Conservation (phyloP, 208 protist species). For the Leishmania guyanensis region DNA sequence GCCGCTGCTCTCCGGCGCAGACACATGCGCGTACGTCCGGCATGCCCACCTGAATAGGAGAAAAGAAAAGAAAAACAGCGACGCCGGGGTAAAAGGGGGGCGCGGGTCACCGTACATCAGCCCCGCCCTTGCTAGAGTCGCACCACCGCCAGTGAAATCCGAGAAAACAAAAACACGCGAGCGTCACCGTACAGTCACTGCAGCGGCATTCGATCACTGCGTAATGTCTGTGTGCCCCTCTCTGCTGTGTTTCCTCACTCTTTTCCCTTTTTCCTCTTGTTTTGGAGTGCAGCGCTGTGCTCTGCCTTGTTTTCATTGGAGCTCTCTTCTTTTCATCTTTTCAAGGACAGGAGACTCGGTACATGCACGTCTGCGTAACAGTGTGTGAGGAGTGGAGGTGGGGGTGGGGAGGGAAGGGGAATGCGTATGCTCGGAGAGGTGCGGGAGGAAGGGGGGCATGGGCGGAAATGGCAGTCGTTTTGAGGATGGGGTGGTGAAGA, state of each 20-base stretch:
- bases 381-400: too few relatives aligned
- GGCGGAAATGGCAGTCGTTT: too few relatives aligned
- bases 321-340: conserved; percentile 10
- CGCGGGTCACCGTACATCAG: background rate
- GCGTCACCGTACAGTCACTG: background rate
- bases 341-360: background rate
- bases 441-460: too few relatives aligned
- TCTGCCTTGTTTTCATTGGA: too few relatives aligned
- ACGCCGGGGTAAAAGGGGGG: background rate
- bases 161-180: background rate
- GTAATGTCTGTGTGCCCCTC: background rate
- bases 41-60: background rate
- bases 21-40: background rate
- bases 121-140: background rate
- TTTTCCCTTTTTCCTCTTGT: background rate
- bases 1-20: background rate
- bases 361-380: too few relatives aligned
- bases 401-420: too few relatives aligned
- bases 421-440: too few relatives aligned
- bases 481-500: background rate
- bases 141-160: background rate
- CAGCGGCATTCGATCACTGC: background rate
- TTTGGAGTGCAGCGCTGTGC: too few relatives aligned
- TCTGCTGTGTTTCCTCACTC: background rate
- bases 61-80: background rate